Conservation (phyloP, 805 yeast genomes). For the Starmerella sirachaensis region DNA sequence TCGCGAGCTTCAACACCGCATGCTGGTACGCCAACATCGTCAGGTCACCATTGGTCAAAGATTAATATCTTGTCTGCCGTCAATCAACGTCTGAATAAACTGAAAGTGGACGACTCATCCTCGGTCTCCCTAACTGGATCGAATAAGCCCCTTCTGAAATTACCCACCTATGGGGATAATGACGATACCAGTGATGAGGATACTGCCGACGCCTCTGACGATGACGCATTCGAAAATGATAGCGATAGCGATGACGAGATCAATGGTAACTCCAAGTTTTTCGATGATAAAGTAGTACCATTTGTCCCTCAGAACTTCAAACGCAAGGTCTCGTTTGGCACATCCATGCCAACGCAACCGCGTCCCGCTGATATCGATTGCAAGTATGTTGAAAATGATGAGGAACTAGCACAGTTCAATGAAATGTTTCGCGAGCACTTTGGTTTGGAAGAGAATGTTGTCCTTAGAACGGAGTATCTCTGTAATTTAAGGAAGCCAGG, state of each 20-base stretch:
- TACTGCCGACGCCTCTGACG: constrained; percentile 12
- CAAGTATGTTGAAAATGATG: not conserved
- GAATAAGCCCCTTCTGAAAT: not conserved
- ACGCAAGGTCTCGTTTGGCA: constrained; percentile 5
- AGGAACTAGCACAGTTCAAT: constrained; percentile 35
- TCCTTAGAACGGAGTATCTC: constrained; percentile 49
- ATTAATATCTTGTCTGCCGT: constrained; percentile 6
- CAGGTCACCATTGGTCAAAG: constrained; percentile 3
- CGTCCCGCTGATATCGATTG: not conserved
- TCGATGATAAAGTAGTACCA: constrained; percentile 4
- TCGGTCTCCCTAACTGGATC: not conserved
- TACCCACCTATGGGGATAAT: not conserved
- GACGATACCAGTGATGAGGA: constrained; percentile 11
- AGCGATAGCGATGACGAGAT: not conserved
- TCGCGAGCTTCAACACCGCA: constrained; percentile 3
- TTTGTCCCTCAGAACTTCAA: constrained; percentile 2
- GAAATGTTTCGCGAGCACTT: constrained; percentile 55
- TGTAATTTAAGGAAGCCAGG: constrained; percentile 13
- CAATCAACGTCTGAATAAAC: constrained; percentile 7
- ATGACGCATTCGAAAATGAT: not conserved
- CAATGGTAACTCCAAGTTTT: constrained; percentile 1
- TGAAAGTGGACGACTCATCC: constrained; percentile 7
- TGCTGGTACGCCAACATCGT: not conserved
- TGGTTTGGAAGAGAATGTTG: constrained; percentile 42
- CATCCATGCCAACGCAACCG: not conserved